Evolutionary conservation across 108 stramenopile genomes (phyloP).

Genomic region (Fistulifera solaris): DNA sequence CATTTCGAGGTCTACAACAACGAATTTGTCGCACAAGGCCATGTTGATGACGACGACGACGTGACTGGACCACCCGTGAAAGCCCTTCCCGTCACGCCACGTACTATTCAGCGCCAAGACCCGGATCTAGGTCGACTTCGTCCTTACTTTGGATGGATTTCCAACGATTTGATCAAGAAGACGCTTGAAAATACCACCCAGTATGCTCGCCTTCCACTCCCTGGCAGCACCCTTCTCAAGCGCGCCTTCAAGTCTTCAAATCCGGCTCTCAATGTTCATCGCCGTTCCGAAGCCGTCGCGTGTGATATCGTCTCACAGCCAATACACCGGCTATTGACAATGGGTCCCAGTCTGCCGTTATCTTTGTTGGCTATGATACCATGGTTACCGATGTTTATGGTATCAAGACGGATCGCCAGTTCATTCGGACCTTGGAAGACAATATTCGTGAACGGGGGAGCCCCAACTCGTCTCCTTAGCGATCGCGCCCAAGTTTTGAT

Average conservation of each 20-base stretch:
- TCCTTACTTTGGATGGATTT: slow-evolving; percentile 10
- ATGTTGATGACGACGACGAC: no score
- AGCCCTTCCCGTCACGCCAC: no score
- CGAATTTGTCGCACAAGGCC: no score
- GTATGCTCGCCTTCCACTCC: neutral
- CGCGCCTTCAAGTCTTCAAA: neutral
- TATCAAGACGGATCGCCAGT: slow-evolving; percentile 8
- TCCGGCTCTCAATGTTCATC: slow-evolving; percentile 3
- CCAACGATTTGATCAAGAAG: slow-evolving; percentile 1
- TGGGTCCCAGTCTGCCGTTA: slow-evolving; percentile 8
- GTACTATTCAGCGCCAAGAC: no score
- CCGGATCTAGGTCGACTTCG: neutral
- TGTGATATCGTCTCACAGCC: slow-evolving; percentile 11
- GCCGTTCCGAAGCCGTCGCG: slow-evolving; percentile 8
- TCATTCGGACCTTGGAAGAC: slow-evolving; percentile 16
- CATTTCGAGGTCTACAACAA: no score
- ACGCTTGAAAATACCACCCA: no score
- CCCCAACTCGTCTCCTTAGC: slow-evolving; percentile 7
- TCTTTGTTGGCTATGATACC: slow-evolving; percentile 8
- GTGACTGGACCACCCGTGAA: no score
- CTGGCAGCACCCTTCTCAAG: slow-evolving; percentile 7
- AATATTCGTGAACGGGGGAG: slow-evolving; percentile 22
- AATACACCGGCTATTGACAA: neutral
- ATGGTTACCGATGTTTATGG: slow-evolving; percentile 14
- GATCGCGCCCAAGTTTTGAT: slow-evolving; percentile 11